Base-by-base conservation (phyloP, 2,329 filamentous ascomycete species). In the Elsinoe perseae region DNA sequence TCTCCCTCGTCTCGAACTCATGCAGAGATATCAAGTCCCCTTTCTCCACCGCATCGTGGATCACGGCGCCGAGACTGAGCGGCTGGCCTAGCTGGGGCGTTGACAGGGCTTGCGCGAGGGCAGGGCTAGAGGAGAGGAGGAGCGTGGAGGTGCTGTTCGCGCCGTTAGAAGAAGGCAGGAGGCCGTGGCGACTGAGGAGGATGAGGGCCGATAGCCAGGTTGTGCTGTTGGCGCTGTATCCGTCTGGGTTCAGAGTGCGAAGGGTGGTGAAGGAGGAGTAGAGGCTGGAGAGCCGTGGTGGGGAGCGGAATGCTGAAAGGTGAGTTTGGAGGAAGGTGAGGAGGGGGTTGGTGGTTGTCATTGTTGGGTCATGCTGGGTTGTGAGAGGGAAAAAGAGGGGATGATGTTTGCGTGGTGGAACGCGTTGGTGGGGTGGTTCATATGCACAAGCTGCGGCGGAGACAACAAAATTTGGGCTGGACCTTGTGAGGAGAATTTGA, bases 231-330 rank as follows among this genome's bases (percentile, higher is more conserved):
- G 89, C 88, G 18, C 77, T 74, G 73, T 89, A 95, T 64, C 89
- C 89, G 69, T 95, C 89, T 1, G 89, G 88, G 66, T 95, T 95
- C 20, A 87, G 81, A 36, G 80, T 81, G 64, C 80, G 80, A 63
- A 92, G 89, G 4, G 81, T 72, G 34, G 82, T 77, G 67, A 95
- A 95, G 69, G 95, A 90, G 48, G 89, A 91, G 73, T 95, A 95
- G 44, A 95, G 82, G 4, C 89, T 91, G 10, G 88, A 84, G 10
- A 95, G 78, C 50, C 90, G 87, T 61, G 84, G 80, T 73, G 85
- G 30, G 28, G 48, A 52, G 28, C 30, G 48, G 59, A 75, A 73
- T 6, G 72, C 70, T 65, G 76, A 71, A 68, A 80, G 79, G 61
- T 79, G 72, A 40, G 69, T 67, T 50, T 74, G 66, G 8, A 79